Evolutionary conservation across 1,284 basidiomycete species (phyloP).

Genomic region (Kalmanozyma brasiliensis): DNA sequence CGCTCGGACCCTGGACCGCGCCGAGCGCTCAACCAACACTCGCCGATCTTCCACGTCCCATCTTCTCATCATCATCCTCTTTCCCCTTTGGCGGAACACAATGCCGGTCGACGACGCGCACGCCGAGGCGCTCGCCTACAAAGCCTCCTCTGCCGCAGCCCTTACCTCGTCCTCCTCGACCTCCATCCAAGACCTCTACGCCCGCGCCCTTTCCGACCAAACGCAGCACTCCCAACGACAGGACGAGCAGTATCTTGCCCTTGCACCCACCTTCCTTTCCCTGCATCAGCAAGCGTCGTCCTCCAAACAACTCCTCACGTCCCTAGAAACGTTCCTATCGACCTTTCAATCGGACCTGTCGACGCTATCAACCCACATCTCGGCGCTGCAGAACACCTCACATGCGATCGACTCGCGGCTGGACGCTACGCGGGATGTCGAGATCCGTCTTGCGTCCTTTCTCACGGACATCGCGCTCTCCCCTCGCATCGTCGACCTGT

Average conservation of each 20-base stretch:
- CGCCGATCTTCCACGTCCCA: slow-evolving; percentile 6
- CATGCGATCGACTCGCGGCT: slow-evolving; percentile 87
- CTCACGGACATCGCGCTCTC: slow-evolving; percentile 84
- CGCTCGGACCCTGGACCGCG: slow-evolving; percentile 16
- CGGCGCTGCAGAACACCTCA: slow-evolving; percentile 87
- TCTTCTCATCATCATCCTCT: neutral
- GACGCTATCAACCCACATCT: slow-evolving; percentile 92
- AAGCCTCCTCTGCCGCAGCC: slow-evolving; percentile 11
- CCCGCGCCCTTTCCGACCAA: slow-evolving; percentile 5
- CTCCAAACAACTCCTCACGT: slow-evolving; percentile 74
- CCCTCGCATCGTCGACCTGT: slow-evolving; percentile 79
- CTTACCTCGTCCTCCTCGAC: slow-evolving; percentile 8
- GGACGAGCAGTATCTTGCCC: slow-evolving; percentile 12
- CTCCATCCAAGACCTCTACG: slow-evolving; percentile 32
- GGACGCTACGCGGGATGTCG: slow-evolving; percentile 83
- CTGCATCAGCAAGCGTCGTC: slow-evolving; percentile 76
- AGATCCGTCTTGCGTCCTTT: slow-evolving; percentile 83
- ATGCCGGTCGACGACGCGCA: slow-evolving; percentile 34
- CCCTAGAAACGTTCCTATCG: slow-evolving; percentile 87
- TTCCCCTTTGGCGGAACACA: neutral
- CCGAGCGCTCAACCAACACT: slow-evolving; percentile 12
- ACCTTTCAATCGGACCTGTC: slow-evolving; percentile 94
- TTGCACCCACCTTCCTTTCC: slow-evolving; percentile 26
- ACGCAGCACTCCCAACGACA: slow-evolving; percentile 1
- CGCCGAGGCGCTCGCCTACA: slow-evolving; percentile 30